A percentile compares a stretch with the other conserved stretches of the same genome.
phyloP scores from a whole-genome alignment of 345 rosid genomes.

The Lepidium africanum region DNA sequence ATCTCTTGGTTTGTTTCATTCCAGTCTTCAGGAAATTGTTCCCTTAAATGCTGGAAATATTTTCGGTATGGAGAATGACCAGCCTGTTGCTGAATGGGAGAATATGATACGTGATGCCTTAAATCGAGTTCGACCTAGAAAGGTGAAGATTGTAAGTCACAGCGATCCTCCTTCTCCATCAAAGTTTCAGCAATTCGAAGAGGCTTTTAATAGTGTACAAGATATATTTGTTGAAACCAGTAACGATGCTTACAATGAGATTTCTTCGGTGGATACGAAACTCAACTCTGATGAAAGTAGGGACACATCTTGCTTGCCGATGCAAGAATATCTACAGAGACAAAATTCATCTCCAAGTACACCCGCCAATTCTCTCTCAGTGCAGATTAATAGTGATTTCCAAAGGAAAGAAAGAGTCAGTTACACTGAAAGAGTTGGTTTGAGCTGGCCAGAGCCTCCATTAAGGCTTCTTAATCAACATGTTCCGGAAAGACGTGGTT shows the following conservation, averaged over 20 bases:
- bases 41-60: constrained; percentile 86
- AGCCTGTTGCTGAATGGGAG: constrained; percentile 79
- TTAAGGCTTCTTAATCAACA: constrained; percentile 49
- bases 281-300: constrained; percentile 5
- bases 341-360: constrained; percentile 53
- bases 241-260: constrained; percentile 50
- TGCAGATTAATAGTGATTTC: constrained; percentile 37
- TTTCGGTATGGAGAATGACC: constrained; percentile 77
- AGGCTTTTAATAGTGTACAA: constrained; percentile 45
- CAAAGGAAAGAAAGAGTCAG: constrained; percentile 42
- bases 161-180: constrained; percentile 94
- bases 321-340: constrained; percentile 37
- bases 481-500: constrained; percentile 43
- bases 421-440: constrained; percentile 54
- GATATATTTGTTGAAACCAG: constrained; percentile 55
- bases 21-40: constrained; percentile 88
- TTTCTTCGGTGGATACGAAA: constrained; percentile 53
- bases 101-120: constrained; percentile 65
- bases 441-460: constrained; percentile 84
- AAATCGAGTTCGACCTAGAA: constrained; percentile 42
- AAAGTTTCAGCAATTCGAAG: constrained; percentile 48
- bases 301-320: constrained; percentile 21
- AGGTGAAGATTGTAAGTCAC: constrained; percentile 46
- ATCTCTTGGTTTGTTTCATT: neutral
- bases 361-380: constrained; percentile 43